phyloP scores from a whole-genome alignment of 805 yeast species.

The Pichia kluyveri region DNA sequence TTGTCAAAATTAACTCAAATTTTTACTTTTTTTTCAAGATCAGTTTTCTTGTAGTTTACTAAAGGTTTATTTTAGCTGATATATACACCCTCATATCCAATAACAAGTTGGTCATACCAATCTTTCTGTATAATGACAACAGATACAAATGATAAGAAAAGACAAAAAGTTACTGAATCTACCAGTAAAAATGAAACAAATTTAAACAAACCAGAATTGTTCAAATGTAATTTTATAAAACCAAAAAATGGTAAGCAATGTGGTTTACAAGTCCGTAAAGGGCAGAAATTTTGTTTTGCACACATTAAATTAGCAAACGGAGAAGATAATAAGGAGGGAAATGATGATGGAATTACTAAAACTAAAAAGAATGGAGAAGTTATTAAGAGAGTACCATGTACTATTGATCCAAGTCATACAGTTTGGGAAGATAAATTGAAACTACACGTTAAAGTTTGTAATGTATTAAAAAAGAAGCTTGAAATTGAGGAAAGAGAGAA shows the following conservation, averaged over 20 bases:
- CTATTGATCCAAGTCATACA: slow-evolving; percentile 66
- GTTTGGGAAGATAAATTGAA: slow-evolving; percentile 53
- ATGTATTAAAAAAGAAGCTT: slow-evolving; percentile 28
- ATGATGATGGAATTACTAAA: slow-evolving; percentile 12
- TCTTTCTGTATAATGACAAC: too few species aligned
- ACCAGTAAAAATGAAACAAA: slow-evolving; percentile 1
- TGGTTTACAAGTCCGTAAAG: slow-evolving; percentile 47
- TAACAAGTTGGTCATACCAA: too few species aligned
- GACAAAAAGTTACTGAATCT: background rate
- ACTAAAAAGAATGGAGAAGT: slow-evolving; percentile 18
- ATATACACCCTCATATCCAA: too few species aligned
- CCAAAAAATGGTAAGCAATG: slow-evolving; percentile 47
- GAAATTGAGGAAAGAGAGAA: slow-evolving; percentile 26
- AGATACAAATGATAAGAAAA: background rate
- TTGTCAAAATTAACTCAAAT: too few species aligned
- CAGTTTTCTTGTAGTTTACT: too few species aligned
- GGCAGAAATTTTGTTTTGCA: slow-evolving; percentile 49
- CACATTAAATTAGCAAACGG: slow-evolving; percentile 28
- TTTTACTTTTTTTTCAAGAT: too few species aligned
- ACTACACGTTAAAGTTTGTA: slow-evolving; percentile 56
- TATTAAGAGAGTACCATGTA: slow-evolving; percentile 55
- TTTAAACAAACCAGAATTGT: background rate
- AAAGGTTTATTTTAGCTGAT: too few species aligned
- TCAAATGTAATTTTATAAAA: slow-evolving; percentile 40
- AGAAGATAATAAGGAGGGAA: background rate